phyloP scores from a whole-genome alignment of 805 yeast species.

The Saccharomycopsis fermentans region DNA sequence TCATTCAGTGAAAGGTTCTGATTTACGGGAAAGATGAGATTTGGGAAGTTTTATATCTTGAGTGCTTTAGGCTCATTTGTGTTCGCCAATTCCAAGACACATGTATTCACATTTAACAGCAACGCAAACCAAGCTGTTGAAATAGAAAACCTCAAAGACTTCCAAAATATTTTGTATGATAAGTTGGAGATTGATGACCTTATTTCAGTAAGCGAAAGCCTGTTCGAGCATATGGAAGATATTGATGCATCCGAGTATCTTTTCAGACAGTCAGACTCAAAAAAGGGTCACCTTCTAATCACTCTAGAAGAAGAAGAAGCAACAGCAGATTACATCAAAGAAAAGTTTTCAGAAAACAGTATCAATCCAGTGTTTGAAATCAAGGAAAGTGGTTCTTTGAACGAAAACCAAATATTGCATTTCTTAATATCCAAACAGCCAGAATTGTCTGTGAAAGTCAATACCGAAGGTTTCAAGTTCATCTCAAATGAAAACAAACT shows the following conservation, averaged over 20 bases:
- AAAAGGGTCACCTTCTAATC: slow-evolving; percentile 10
- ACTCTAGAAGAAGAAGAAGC: slow-evolving; percentile 3
- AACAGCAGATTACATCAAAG: not conserved
- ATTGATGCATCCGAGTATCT: not conserved
- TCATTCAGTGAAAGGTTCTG: not conserved
- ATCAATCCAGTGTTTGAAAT: slow-evolving; percentile 1
- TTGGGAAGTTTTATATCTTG: not conserved
- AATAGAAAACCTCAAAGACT: not conserved
- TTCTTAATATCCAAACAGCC: slow-evolving; percentile 3
- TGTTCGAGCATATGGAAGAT: not conserved
- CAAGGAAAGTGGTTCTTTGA: not conserved
- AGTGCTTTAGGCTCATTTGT: not conserved
- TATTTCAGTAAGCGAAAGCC: not conserved
- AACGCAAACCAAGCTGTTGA: not conserved
- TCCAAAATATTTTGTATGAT: slow-evolving; percentile 12
- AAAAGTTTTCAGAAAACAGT: not conserved
- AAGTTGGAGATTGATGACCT: slow-evolving; percentile 15
- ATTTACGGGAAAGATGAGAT: not conserved
- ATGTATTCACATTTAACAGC: not conserved
- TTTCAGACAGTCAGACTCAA: not conserved
- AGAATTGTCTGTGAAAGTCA: slow-evolving; percentile 4
- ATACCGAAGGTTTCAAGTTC: not conserved
- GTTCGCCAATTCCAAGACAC: not conserved
- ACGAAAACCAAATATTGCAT: not conserved
- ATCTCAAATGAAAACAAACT: slow-evolving; percentile 4